phyloP scores from a whole-genome alignment of 148 eudicot genomes.

The Fagopyrum homotropicum region DNA sequence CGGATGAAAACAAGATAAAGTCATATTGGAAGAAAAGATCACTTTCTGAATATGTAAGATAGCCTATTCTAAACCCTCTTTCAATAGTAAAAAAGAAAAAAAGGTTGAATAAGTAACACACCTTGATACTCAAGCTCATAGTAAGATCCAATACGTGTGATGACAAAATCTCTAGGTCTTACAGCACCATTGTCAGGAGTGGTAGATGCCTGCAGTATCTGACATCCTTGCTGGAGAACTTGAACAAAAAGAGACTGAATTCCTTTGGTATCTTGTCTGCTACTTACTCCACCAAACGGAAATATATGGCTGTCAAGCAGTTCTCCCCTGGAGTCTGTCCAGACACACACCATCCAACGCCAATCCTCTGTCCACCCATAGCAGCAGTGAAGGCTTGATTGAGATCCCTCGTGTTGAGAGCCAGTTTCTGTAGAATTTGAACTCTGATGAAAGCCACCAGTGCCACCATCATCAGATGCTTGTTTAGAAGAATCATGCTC shows the following conservation, averaged over 20 bases:
- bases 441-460: slow-evolving; percentile 43
- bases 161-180: slow-evolving; percentile 83
- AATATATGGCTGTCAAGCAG: slow-evolving; percentile 82
- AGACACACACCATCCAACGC: slow-evolving; percentile 95
- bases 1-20: not conserved
- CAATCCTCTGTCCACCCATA: slow-evolving; percentile 99
- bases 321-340: slow-evolving; percentile 99
- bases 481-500: slow-evolving; percentile 46
- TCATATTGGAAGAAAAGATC: not conserved
- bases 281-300: slow-evolving; percentile 95
- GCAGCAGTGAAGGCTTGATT: slow-evolving; percentile 89
- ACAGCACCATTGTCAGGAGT: slow-evolving; percentile 50
- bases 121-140: slow-evolving; percentile 97
- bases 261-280: slow-evolving; percentile 98
- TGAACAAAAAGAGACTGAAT: slow-evolving; percentile 91
- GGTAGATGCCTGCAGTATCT: slow-evolving; percentile 73
- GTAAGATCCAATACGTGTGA: slow-evolving; percentile 87
- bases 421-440: slow-evolving; percentile 49
- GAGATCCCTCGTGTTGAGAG: slow-evolving; percentile 66
- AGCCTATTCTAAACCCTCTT: not conserved
- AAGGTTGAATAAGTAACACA: slow-evolving; percentile 21
- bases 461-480: slow-evolving; percentile 54
- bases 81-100: not conserved
- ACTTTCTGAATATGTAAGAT: not conserved
- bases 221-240: slow-evolving; percentile 95